These are phyloP conservation scores for Nannochloropsis gaditana DNA, from an alignment of 108 stramenopile genomes.

Conservation along the genomic window DNA sequence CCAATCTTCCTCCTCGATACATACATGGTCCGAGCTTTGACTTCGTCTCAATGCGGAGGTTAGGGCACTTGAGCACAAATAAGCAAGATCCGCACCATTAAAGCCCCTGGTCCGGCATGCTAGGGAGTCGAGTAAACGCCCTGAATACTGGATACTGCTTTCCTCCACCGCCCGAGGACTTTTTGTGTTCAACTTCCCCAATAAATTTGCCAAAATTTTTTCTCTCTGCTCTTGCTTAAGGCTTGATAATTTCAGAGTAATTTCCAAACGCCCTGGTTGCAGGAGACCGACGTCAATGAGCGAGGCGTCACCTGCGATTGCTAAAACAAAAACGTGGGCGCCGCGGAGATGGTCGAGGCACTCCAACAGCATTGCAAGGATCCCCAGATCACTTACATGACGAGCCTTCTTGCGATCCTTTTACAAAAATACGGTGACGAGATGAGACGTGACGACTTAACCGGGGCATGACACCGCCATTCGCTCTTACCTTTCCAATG, in stretches of 20 bases:
- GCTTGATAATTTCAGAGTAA: not conserved
- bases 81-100: not conserved
- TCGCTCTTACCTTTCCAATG: not conserved
- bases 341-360: not conserved
- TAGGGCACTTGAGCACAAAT: not conserved
- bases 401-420: not conserved
- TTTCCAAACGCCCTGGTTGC: not conserved
- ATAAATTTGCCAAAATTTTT: not conserved
- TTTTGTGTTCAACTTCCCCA: not conserved
- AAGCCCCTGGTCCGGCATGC: slow-evolving; percentile 8
- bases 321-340: not conserved
- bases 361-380: not conserved
- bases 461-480: not conserved
- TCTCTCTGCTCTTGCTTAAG: not conserved
- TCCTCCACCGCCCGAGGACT: not conserved
- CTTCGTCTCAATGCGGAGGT: not conserved
- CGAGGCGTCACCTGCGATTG: not conserved
- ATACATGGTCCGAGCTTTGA: not conserved
- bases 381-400: not conserved
- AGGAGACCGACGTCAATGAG: not conserved
- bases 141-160: not conserved
- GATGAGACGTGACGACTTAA: not conserved
- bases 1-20: not conserved
- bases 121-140: not conserved
- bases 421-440: not conserved